A percentile compares a stretch with the other conserved stretches of the same genome.
Evolutionary conservation across 1,284 basidiomycete species (phyloP).

Genomic region (Neotropicomus parvogracilis): DNA sequence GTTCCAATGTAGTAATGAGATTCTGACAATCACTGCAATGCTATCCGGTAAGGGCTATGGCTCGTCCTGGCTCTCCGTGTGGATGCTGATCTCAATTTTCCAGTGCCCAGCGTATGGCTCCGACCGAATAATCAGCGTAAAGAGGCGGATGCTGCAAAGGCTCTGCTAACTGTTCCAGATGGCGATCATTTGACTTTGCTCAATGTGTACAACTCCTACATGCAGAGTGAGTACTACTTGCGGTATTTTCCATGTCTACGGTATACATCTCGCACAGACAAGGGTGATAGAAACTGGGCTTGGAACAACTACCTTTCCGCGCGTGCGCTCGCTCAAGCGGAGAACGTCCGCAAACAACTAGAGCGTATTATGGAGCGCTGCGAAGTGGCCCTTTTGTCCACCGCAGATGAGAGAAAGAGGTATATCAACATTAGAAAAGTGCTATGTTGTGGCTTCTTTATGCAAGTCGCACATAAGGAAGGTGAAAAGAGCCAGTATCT

Average conservation of each 20-base stretch:
- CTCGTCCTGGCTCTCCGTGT: neutral
- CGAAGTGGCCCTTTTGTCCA: conserved; percentile 80
- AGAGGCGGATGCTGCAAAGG: conserved; percentile 92
- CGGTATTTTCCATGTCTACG: neutral
- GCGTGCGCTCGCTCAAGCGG: conserved; percentile 85
- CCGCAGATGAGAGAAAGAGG: conserved; percentile 75
- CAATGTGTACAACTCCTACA: conserved; percentile 95
- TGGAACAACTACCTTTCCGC: conserved; percentile 90
- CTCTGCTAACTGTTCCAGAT: conserved; percentile 85
- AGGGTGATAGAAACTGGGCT: conserved; percentile 82
- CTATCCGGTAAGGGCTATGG: conserved; percentile 64
- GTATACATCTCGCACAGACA: conserved; percentile 43
- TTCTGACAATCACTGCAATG: conserved; percentile 95
- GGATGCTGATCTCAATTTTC: conserved; percentile 4
- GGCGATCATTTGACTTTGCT: conserved; percentile 95
- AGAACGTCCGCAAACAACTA: conserved; percentile 93
- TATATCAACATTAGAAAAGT: conserved; percentile 81
- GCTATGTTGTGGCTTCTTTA: conserved; percentile 93
- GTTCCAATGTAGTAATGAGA: conserved; percentile 95
- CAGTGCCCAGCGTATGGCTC: conserved; percentile 92
- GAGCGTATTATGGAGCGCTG: conserved; percentile 93
- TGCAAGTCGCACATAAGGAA: conserved; percentile 96
- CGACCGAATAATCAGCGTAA: conserved; percentile 85
- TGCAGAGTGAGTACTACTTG: conserved; percentile 57
- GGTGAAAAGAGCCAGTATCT: conserved; percentile 85